Conservation (phyloP, 2,329 filamentous ascomycete genomes). For the Trichoderma endophyticum region DNA sequence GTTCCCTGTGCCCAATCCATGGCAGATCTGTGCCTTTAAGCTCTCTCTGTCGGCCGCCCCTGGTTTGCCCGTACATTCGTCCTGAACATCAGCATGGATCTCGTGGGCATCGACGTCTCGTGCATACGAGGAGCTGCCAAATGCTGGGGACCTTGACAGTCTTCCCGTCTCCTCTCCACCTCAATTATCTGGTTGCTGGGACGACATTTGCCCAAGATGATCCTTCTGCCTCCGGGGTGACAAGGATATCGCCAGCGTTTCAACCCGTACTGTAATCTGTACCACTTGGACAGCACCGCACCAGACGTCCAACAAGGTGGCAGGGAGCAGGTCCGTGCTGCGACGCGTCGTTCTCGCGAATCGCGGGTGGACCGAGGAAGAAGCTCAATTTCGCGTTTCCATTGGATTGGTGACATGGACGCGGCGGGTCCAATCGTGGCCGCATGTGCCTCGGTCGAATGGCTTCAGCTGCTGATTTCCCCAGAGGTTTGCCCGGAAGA, state of each 20-base stretch:
- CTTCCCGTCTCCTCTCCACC: slow-evolving; percentile 6
- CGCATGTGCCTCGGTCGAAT: slow-evolving; percentile 17
- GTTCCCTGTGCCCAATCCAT: slow-evolving; percentile 1
- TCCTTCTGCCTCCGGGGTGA: not conserved
- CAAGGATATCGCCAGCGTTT: slow-evolving; percentile 3
- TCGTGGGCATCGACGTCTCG: slow-evolving; percentile 8
- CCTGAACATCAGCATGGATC: slow-evolving; percentile 11
- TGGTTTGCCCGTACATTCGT: not conserved
- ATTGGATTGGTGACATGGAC: not conserved
- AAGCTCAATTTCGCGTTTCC: slow-evolving; percentile 7
- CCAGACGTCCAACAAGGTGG: slow-evolving; percentile 10
- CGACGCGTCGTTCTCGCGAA: slow-evolving; percentile 17
- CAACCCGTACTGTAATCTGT: not conserved
- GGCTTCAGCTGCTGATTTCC: slow-evolving; percentile 15
- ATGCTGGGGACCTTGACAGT: slow-evolving; percentile 2
- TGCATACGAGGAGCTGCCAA: not conserved
- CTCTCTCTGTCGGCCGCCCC: slow-evolving; percentile 4
- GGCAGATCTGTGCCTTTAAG: slow-evolving; percentile 14
- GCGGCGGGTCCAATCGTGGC: slow-evolving; percentile 1
- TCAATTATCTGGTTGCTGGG: slow-evolving; percentile 14
- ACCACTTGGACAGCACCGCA: not conserved
- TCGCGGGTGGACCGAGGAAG: slow-evolving; percentile 6
- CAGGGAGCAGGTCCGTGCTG: slow-evolving; percentile 16
- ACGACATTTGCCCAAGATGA: not conserved
- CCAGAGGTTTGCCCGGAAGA: slow-evolving; percentile 5